These are phyloP conservation scores for Trichaptum fuscoviolaceum DNA, from an alignment of 768 basidiomycete genomes.

Conservation along the genomic window DNA sequence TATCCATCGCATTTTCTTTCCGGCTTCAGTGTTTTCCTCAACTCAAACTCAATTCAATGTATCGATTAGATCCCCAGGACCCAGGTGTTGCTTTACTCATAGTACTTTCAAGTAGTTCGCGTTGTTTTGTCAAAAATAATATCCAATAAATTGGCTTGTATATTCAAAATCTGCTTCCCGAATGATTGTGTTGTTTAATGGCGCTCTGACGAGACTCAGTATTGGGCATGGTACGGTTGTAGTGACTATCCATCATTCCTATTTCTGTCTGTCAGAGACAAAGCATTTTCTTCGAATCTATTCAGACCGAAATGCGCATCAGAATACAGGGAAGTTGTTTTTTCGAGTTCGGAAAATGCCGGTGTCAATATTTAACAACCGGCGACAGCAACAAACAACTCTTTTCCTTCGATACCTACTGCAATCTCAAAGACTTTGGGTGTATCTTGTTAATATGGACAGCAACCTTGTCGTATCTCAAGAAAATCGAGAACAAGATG, in stretches of 20 bases:
- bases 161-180: not conserved
- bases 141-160: not conserved
- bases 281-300: no score
- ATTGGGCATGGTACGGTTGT: no score
- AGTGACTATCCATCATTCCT: no score
- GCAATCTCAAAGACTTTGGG: no score
- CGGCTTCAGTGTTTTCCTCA: not conserved
- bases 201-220: no score
- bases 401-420: not conserved
- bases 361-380: not conserved
- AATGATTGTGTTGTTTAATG: no score
- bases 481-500: not conserved
- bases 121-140: not conserved
- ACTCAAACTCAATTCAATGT: not conserved
- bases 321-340: no score
- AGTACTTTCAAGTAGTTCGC: not conserved
- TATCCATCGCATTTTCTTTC: not conserved
- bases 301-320: no score
- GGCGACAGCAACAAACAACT: not conserved
- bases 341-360: no score
- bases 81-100: not conserved
- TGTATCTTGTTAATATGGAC: not conserved
- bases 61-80: not conserved
- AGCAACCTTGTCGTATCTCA: not conserved
- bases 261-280: no score